Evolutionary conservation across 1,284 basidiomycete genomes (phyloP), one percentile per base, ranked within the genome.

Genomic region (Peniophora sp.): DNA sequence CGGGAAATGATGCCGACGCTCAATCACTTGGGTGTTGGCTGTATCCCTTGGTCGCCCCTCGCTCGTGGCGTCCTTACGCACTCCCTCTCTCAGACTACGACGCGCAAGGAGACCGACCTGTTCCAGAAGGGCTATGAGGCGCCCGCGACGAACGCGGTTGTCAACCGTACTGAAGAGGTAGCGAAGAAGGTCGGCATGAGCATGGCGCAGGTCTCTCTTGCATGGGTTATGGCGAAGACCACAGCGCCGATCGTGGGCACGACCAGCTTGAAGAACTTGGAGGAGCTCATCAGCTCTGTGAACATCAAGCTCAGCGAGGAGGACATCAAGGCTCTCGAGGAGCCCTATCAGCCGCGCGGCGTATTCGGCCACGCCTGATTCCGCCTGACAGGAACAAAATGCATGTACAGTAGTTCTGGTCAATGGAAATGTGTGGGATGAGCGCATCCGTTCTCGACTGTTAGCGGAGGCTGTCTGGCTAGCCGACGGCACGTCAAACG

Each of bases 41-140:
- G 65, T 25, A 67, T 70, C 23, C 65, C 72, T 1, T 72, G 67
- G 64, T 69, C 67, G 1, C 72, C 74, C 0, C 64, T 75, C 23
- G 68, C 59, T 0, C 63, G 65, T 14, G 72, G 72, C 10, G 46
- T 67, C 12, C 64, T 72, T 20, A 63, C 67, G 2, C 65, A 66
- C 3, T 68, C 71, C 2, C 34, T 65, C 2, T 32, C 27, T 5
- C 27, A 32, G 12, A 32, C 6, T 12, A 32, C 27, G 27, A 32
- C 27, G 12, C 27, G 27, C 27, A 32, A 32, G 27, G 27, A 32
- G 27, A 32, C 27, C 27, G 27, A 32, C 12, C 27, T 6, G 27
- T 32, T 32, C 27, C 27, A 32, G 27, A 32, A 32, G 27, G 27
- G n/a, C 17, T 20, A 24, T 6, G 49, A 22, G 39, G 11, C 44